phyloP scores from a whole-genome alignment of 768 basidiomycete genomes.

The Mycena floridula region DNA sequence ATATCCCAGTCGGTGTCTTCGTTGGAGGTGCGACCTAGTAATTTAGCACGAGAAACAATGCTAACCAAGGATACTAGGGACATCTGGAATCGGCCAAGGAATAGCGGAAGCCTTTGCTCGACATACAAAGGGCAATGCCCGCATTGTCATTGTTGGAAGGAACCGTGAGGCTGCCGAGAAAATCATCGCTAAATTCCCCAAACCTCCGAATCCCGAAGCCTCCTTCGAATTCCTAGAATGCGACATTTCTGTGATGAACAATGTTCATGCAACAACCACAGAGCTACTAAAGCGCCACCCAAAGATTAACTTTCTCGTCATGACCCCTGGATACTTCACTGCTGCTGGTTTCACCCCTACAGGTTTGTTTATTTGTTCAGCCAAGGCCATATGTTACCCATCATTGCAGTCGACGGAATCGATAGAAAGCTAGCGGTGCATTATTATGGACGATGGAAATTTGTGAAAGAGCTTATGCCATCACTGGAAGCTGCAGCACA shows the following conservation, averaged over 20 bases:
- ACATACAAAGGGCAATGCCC: slow-evolving; percentile 26
- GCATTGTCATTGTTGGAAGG: slow-evolving; percentile 29
- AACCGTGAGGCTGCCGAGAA: slow-evolving; percentile 20
- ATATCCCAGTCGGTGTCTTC: slow-evolving; percentile 7
- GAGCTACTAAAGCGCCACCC: slow-evolving; percentile 25
- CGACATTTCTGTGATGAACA: slow-evolving; percentile 47
- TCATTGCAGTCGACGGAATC: slow-evolving; percentile 34
- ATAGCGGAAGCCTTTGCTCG: slow-evolving; percentile 24
- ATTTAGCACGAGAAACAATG: too few relatives aligned
- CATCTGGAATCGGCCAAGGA: slow-evolving; percentile 20
- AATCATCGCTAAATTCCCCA: slow-evolving; percentile 2
- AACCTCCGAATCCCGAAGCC: slow-evolving; percentile 9
- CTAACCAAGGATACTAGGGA: too few relatives aligned
- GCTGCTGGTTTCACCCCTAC: slow-evolving; percentile 23
- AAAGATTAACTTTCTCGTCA: slow-evolving; percentile 48
- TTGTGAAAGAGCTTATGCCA: slow-evolving; percentile 40
- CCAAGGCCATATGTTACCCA: too few relatives aligned
- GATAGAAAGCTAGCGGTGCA: slow-evolving; percentile 38
- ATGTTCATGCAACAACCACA: slow-evolving; percentile 28
- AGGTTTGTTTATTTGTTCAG: too few relatives aligned
- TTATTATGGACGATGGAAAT: slow-evolving; percentile 49
- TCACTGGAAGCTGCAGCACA: slow-evolving; percentile 35
- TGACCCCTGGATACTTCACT: slow-evolving; percentile 36
- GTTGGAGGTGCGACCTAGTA: too few relatives aligned
- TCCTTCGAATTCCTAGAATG: slow-evolving; percentile 40